Base-by-base conservation (phyloP, 108 stramenopile genomes). In the Bacterosira constricta region DNA sequence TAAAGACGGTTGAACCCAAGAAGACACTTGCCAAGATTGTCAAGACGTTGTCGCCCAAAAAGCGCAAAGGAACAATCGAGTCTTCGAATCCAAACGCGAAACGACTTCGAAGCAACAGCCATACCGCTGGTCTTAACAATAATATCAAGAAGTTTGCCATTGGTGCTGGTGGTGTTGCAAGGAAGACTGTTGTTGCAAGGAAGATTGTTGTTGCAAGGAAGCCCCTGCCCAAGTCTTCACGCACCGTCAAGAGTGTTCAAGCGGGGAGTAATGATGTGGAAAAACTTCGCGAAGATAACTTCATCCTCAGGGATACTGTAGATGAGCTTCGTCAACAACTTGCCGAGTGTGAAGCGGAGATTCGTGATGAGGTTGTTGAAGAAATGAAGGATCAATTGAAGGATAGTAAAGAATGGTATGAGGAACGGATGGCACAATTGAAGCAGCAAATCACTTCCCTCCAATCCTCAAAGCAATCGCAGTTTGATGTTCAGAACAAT, bases 341-440 rank as follows among this genome's bases (percentile, higher is more conserved):
- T 34, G 68, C 69, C 4, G 42, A 73, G 11, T 63, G 80, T 45
- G 94, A 95, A 62, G 72, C 61, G 9, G 75, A 87, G 23, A 77
- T 92, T 31, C 86, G 94, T 18, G 50, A 69, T 27, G 94, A 95
- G 73, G 91, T 95, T 4, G 85, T 88, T 7, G 86, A 85, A 25
- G 65, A 86, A 67, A 92, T 92, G 87, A 86, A 85, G 31, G 81
- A 83, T 29, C 82, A 87, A 18, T 50, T 90, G 27, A 45, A 74
- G 47, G 79, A 81, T 13, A 89, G 78, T 59, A 77, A 83, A 36
- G 74, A 84, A 56, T 68, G 85, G 62, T 86, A 89, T 55, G 77
- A 86, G 15, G 62, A 79, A 11, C 83, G 81, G 42, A 83, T 91
- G 51, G 61, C 79, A 12, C 76, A 83, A 27, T 61, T 91, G 26